Percentiles rank a stretch among this genome's conserved stretches.
These are phyloP conservation scores for Zygosaccharomyces sapae DNA, from an alignment of 1,139 yeast genomes.

Conservation along the genomic window DNA sequence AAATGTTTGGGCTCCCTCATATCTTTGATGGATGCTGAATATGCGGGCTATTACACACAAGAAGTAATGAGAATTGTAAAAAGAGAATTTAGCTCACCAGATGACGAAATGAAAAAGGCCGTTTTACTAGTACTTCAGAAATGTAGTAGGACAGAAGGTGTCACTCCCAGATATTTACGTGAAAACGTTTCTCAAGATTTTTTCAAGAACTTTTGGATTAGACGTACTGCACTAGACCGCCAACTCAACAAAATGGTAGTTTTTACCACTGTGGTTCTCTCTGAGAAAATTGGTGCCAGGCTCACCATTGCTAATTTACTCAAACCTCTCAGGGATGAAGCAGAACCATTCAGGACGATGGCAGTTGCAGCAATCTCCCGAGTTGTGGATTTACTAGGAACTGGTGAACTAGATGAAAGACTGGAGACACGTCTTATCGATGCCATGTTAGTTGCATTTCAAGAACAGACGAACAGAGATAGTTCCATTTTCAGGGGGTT, in stretches of 20 bases:
- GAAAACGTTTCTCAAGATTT: constrained; percentile 59
- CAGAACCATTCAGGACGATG: constrained; percentile 77
- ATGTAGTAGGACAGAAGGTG: constrained; percentile 50
- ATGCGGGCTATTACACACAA: constrained; percentile 70
- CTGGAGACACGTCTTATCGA: constrained; percentile 71
- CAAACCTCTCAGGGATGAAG: constrained; percentile 67
- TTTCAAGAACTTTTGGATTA: constrained; percentile 72
- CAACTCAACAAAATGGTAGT: constrained; percentile 58
- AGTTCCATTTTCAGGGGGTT: constrained; percentile 57
- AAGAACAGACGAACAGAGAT: constrained; percentile 63
- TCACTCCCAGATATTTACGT: constrained; percentile 45
- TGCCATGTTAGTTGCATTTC: constrained; percentile 79
- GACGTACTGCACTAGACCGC: constrained; percentile 60
- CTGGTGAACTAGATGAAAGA: constrained; percentile 51
- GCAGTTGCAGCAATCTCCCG: constrained; percentile 64
- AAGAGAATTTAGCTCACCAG: constrained; percentile 76
- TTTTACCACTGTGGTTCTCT: constrained; percentile 66
- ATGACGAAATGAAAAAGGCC: constrained; percentile 81
- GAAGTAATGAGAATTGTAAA: constrained; percentile 65
- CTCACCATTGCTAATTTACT: constrained; percentile 57
- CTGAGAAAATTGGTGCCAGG: constrained; percentile 64
- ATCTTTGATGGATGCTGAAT: constrained; percentile 83
- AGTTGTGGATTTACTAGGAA: constrained; percentile 44
- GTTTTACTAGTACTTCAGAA: constrained; percentile 61
- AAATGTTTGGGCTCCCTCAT: constrained; percentile 76